Conservation (phyloP, 2,329 filamentous ascomycete genomes). For the Ceratocystis papillata region DNA sequence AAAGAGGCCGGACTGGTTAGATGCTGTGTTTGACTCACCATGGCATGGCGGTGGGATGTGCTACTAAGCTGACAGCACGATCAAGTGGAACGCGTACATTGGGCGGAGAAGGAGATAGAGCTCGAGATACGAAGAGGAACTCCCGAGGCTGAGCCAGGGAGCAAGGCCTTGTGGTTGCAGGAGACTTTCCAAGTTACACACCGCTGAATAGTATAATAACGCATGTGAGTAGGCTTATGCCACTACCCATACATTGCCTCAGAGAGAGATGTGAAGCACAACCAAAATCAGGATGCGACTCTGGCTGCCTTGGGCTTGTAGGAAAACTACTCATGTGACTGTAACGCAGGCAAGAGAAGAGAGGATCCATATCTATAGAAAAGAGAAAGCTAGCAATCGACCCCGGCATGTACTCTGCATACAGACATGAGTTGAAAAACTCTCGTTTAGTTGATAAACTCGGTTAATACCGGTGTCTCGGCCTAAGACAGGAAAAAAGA, state of each 20-base stretch:
- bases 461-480: conserved; percentile 1
- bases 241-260: neutral
- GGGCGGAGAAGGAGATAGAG: too few relatives aligned
- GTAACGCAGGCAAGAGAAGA: neutral
- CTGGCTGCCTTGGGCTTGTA: neutral
- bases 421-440: neutral
- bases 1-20: too few relatives aligned
- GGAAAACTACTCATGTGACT: neutral
- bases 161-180: neutral
- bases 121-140: too few relatives aligned
- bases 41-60: neutral
- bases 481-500: neutral
- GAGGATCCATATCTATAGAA: neutral
- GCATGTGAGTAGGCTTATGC: neutral
- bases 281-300: neutral
- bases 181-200: neutral
- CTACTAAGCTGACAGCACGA: neutral
- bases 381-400: neutral
- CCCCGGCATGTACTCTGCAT: neutral
- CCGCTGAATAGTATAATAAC: neutral
- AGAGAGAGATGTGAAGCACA: neutral
- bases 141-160: too few relatives aligned
- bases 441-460: neutral
- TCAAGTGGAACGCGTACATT: neutral
- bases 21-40: neutral